Evolutionary conservation across 2,329 filamentous ascomycete genomes (phyloP).

Genomic region (Fusarium phyllophilum): DNA sequence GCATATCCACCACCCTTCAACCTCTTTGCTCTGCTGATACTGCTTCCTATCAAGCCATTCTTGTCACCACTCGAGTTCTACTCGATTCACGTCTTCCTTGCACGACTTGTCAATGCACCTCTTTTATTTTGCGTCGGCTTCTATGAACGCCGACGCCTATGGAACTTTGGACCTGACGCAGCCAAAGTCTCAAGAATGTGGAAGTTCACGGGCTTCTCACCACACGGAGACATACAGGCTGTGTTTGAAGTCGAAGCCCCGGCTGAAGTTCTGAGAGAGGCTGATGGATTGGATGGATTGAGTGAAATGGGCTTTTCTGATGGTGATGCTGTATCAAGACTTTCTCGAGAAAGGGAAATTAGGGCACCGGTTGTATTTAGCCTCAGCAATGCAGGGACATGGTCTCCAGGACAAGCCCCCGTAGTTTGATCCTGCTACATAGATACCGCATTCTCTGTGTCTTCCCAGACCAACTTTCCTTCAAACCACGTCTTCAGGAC

Average conservation of each 20-base stretch:
- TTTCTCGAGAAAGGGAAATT: conserved; percentile 6
- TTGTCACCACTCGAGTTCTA: conserved; percentile 72
- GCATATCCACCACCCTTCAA: conserved; percentile 76
- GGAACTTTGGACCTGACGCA: neutral
- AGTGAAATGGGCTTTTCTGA: conserved; percentile 25
- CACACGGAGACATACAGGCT: conserved; percentile 68
- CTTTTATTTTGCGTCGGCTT: conserved; percentile 67
- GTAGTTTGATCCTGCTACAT: neutral
- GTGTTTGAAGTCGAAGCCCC: conserved; percentile 70
- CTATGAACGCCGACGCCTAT: conserved; percentile 60
- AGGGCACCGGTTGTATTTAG: conserved; percentile 5
- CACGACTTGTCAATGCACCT: conserved; percentile 70
- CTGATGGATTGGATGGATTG: conserved; percentile 13
- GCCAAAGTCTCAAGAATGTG: conserved; percentile 34
- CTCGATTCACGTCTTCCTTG: conserved; percentile 72
- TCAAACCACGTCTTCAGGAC: neutral
- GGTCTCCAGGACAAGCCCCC: neutral
- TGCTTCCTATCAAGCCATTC: conserved; percentile 72
- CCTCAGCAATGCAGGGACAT: neutral
- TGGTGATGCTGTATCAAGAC: conserved; percentile 6
- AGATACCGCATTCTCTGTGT: neutral
- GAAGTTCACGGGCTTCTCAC: conserved; percentile 58
- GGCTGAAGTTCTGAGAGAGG: neutral
- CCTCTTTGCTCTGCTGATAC: conserved; percentile 67
- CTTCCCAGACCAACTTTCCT: neutral